Percentiles rank a stretch among this genome's conserved stretches.
Conservation (phyloP, 1,284 basidiomycete genomes). For the Trichosporon coremiiforme region DNA sequence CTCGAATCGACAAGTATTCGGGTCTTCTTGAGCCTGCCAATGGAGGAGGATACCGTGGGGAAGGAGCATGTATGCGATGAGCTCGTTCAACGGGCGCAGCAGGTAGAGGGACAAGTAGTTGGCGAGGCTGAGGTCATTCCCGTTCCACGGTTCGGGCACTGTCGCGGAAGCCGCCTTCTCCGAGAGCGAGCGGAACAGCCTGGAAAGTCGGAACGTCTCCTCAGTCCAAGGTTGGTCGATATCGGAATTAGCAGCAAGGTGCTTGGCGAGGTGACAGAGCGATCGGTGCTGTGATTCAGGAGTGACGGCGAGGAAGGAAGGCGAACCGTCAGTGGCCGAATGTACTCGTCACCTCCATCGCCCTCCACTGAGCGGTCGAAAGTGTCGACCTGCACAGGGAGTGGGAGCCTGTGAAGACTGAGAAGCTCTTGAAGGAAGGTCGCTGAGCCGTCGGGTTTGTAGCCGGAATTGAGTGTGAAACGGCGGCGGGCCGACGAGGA, state of each 20-base stretch:
- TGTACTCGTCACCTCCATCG: background rate
- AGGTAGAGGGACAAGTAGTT: constrained; percentile 22
- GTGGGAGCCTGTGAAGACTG: background rate
- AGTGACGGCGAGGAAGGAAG: constrained; percentile 5
- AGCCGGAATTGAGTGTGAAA: background rate
- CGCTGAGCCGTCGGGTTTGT: background rate
- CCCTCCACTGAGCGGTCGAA: background rate
- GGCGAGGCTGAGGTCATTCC: constrained; percentile 15
- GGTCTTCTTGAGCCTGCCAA: constrained; percentile 17
- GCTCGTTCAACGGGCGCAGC: constrained; percentile 27
- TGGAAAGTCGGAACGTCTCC: background rate
- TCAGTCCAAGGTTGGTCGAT: constrained; percentile 10
- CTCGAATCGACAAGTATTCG: constrained; percentile 9
- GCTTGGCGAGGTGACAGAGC: background rate
- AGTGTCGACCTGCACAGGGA: background rate
- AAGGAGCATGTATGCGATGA: constrained; percentile 27
- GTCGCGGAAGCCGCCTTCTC: background rate
- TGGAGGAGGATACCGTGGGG: constrained; percentile 21
- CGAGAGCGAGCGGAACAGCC: background rate
- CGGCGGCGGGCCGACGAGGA: background rate
- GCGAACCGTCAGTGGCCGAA: background rate
- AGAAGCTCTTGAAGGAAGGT: constrained; percentile 12
- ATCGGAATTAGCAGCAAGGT: background rate
- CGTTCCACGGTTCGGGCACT: background rate
- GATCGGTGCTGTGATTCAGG: background rate